phyloP scores from a whole-genome alignment of 495 filamentous ascomycete genomes.

The Daldinia bambusicola region DNA sequence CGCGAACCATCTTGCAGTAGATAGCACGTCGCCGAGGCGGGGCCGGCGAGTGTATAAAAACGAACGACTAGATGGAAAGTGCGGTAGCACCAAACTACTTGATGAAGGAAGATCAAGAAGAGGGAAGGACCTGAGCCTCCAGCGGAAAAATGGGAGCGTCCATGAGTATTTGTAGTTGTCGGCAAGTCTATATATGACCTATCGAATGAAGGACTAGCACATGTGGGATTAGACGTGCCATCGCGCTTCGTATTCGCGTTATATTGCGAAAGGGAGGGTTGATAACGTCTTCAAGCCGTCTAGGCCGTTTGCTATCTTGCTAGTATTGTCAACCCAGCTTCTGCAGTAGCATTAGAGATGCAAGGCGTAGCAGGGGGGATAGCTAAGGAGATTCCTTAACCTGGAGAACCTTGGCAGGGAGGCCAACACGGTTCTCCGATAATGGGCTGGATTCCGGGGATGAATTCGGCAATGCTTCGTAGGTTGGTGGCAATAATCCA shows the following conservation, averaged over 20 bases:
- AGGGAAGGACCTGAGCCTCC: slow-evolving; percentile 14
- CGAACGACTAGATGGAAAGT: slow-evolving; percentile 15
- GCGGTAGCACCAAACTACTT: slow-evolving; percentile 16
- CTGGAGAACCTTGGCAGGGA: slow-evolving; percentile 46
- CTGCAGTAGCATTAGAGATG: slow-evolving; percentile 39
- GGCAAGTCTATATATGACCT: slow-evolving; percentile 7
- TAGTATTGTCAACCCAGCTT: slow-evolving; percentile 31
- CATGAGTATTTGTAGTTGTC: slow-evolving; percentile 40
- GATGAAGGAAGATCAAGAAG: slow-evolving; percentile 9
- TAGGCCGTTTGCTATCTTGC: slow-evolving; percentile 7
- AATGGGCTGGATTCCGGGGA: slow-evolving; percentile 18
- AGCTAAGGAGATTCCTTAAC: slow-evolving; percentile 30
- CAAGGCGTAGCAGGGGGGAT: slow-evolving; percentile 30
- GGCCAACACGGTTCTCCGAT: slow-evolving; percentile 19
- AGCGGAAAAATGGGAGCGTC: slow-evolving; percentile 10
- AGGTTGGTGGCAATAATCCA: slow-evolving; percentile 33
- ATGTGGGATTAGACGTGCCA: slow-evolving; percentile 43
- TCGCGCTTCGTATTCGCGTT: slow-evolving; percentile 30
- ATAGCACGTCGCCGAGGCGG: slow-evolving; percentile 4
- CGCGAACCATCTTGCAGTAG: slow-evolving; percentile 43
- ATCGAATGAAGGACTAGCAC: slow-evolving; percentile 24
- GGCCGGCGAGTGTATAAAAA: slow-evolving; percentile 27
- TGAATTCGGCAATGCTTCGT: slow-evolving; percentile 33
- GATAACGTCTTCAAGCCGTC: slow-evolving; percentile 26
- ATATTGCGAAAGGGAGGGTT: slow-evolving; percentile 31